These are phyloP conservation scores for Raddia distichophylla DNA, from an alignment of 176 grass and related monocot genomes.

Conservation along the genomic window DNA sequence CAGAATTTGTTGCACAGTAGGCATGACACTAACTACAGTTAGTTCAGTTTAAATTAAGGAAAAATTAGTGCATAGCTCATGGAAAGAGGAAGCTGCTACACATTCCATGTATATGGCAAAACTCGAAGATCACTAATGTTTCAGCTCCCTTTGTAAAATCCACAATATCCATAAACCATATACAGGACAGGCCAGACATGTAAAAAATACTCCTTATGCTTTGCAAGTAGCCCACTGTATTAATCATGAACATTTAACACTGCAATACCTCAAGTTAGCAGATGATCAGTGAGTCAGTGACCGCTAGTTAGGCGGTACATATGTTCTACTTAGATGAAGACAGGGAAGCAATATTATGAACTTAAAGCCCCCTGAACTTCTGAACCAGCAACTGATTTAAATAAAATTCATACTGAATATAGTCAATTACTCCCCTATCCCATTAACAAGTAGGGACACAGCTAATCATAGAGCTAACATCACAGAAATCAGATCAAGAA, in stretches of 20 bases:
- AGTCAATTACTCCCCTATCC: neutral
- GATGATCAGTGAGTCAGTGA: neutral
- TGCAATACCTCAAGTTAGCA: neutral
- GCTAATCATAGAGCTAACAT: neutral
- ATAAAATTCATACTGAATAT: neutral
- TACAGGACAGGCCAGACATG: neutral
- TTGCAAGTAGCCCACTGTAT: neutral
- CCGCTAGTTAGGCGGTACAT: neutral
- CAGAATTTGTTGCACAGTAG: conserved; percentile 8
- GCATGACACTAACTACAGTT: conserved; percentile 1
- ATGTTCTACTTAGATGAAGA: neutral
- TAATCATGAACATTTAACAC: neutral
- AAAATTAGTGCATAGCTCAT: neutral
- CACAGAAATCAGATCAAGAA: neutral
- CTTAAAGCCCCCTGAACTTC: conserved; percentile 2
- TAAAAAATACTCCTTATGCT: neutral
- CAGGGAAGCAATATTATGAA: neutral
- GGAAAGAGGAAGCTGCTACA: neutral
- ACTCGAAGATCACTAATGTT: neutral
- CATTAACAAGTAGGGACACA: neutral
- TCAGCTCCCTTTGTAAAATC: neutral
- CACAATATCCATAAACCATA: conserved; percentile 16
- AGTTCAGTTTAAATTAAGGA: neutral
- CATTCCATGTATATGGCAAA: neutral
- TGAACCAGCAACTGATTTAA: neutral